phyloP scores from a whole-genome alignment of 805 yeast genomes.

The Millerozyma miso region DNA sequence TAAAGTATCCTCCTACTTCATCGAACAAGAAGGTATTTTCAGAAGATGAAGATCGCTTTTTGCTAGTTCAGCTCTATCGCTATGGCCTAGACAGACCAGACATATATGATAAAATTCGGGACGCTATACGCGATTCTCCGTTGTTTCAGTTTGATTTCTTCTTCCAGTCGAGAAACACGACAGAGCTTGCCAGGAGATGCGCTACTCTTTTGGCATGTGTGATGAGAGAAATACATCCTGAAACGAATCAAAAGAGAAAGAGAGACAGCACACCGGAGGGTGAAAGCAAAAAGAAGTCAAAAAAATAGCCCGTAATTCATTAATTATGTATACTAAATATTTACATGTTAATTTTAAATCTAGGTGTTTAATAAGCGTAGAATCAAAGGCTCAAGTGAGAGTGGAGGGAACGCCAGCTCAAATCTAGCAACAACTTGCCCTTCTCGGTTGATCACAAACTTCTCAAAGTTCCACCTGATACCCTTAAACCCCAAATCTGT shows the following conservation, averaged over 20 bases:
- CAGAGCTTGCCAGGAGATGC: conserved; percentile 80
- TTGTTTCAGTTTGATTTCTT: conserved; percentile 85
- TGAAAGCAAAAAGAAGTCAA: conserved; percentile 8
- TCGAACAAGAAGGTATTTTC: conserved; percentile 62
- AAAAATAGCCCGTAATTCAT: not conserved
- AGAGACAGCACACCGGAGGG: conserved; percentile 11
- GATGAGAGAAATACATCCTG: conserved; percentile 52
- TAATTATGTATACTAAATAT: conserved; percentile 1
- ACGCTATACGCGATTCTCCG: conserved; percentile 68
- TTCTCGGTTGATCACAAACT: conserved; percentile 54
- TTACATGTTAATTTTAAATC: conserved; percentile 1
- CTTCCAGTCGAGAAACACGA: conserved; percentile 71
- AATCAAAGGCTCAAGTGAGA: conserved; percentile 40
- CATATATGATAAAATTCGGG: conserved; percentile 73
- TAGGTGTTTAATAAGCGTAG: conserved; percentile 11
- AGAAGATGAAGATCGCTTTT: conserved; percentile 87
- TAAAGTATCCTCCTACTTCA: conserved; percentile 70
- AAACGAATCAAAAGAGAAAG: conserved; percentile 6
- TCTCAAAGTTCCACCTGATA: conserved; percentile 78
- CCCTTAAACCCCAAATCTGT: conserved; percentile 37
- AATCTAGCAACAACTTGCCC: conserved; percentile 61
- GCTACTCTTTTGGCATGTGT: conserved; percentile 72
- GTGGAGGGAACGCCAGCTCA: conserved; percentile 68
- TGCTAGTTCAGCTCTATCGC: conserved; percentile 73
- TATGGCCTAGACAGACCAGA: conserved; percentile 79